phyloP scores from a whole-genome alignment of 1,284 basidiomycete species.

The Cerioporus squamosus region DNA sequence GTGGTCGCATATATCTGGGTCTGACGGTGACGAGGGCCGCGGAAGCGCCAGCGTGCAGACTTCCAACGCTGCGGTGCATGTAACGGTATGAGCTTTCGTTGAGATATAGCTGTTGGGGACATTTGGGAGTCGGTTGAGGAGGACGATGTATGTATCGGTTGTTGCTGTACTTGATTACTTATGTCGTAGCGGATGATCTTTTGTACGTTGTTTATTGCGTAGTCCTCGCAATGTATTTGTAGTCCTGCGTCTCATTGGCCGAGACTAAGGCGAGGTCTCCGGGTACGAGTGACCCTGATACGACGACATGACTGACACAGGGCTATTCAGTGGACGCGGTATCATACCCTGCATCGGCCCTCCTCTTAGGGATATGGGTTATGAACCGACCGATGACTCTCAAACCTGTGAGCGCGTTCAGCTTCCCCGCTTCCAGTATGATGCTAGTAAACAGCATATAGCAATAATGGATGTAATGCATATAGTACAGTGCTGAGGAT shows the following conservation, averaged over 20 bases:
- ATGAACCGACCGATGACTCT: no score
- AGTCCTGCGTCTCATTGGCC: not conserved
- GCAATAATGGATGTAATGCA: constrained; percentile 13
- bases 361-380: no score
- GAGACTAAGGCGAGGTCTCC: not conserved
- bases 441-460: not conserved
- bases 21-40: constrained; percentile 15
- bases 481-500: constrained; percentile 24
- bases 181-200: no score
- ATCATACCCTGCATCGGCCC: no score
- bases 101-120: no score
- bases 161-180: not conserved
- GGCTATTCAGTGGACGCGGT: no score
- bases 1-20: constrained; percentile 14
- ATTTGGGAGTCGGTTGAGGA: no score
- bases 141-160: not conserved
- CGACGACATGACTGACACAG: no score
- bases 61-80: no score
- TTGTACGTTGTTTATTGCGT: not conserved
- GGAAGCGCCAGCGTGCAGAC: constrained; percentile 12
- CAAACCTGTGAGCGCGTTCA: no score
- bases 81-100: no score
- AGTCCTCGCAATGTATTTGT: not conserved
- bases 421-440: not conserved
- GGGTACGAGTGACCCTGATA: no score